Evolutionary conservation across 2,329 filamentous ascomycete genomes (phyloP), one percentile per base, ranked within the genome.

Genomic region (Tothia fuscella): DNA sequence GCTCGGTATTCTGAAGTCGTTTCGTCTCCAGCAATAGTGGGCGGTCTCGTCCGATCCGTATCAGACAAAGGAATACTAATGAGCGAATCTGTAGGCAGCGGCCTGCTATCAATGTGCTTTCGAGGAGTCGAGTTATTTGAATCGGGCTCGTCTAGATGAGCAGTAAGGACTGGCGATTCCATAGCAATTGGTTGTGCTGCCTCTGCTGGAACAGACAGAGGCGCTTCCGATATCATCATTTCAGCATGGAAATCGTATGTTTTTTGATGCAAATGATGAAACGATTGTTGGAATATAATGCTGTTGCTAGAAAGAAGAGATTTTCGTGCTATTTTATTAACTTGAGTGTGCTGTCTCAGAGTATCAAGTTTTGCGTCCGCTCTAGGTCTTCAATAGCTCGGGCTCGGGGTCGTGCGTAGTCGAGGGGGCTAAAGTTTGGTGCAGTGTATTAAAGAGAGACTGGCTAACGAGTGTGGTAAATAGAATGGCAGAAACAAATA

Each of bases 61-160:
- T 84, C 80, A 16, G 81, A 85, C 37, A 86, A 67, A 42, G 80
- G 72, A 33, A 86, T 81, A 6, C 81, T 86, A 34, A 86, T 80
- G 78, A 86, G 80, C 16, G 82, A 86, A 60, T 85, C 80, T 38
- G 65, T 69, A 17, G 65, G 58, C 32, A 60, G 48, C 12, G 56
- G 58, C 44, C 51, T 47, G 48, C 49, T 49, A 42, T 53, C 50
- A 12, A 41, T 28, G 22, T 43, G 28, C 24, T 25, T 31, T 29
- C 43, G 37, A 26, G 43, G 38, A 25, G 43, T 41, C 17, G 39
- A 33, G 6, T 32, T n/a, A 16, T 29, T 17, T 17, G 39, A 41
- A 4, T 29, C 30, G 14, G 30, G 22, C 13, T 35, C 29, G 30
- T 41, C 39, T 14, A 31, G 39, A 12, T 41, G 39, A 34, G 39